Evolutionary conservation across 177 flowering plant genomes (phyloP).

Genomic region (Telopea speciosissima): DNA sequence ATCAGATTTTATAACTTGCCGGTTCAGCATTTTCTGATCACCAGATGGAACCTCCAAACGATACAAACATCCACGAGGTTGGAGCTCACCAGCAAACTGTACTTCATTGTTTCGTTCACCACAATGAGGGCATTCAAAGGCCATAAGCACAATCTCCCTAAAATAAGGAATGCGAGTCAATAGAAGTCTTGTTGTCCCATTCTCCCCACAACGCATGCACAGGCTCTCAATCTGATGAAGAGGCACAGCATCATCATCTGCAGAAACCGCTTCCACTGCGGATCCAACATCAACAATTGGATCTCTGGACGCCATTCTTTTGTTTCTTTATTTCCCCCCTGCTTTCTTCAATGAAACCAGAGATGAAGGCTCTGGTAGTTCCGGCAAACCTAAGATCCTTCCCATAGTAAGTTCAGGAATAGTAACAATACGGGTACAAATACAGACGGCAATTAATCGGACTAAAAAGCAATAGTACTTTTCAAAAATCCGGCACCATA

Average conservation of each 20-base stretch:
- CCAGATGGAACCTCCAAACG: slow-evolving; percentile 46
- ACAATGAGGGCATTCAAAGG: slow-evolving; percentile 94
- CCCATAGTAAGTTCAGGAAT: too few species aligned
- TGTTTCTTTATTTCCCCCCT: neutral
- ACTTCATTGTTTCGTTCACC: slow-evolving; percentile 94
- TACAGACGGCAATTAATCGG: too few species aligned
- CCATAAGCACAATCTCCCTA: slow-evolving; percentile 82
- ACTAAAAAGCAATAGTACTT: too few species aligned
- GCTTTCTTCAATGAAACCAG: too few species aligned
- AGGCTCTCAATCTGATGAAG: slow-evolving; percentile 81
- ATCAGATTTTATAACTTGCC: slow-evolving; percentile 95
- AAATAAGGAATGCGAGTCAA: slow-evolving; percentile 82
- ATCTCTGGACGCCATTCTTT: slow-evolving; percentile 16
- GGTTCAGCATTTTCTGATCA: slow-evolving; percentile 64
- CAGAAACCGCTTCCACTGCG: slow-evolving; percentile 62
- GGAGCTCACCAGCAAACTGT: slow-evolving; percentile 93
- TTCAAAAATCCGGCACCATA: too few species aligned
- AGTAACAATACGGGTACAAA: too few species aligned
- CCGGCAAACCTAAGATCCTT: too few species aligned
- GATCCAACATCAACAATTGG: slow-evolving; percentile 60
- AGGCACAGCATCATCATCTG: slow-evolving; percentile 42
- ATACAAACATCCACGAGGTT: slow-evolving; percentile 69
- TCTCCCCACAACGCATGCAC: slow-evolving; percentile 87
- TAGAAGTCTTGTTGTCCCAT: slow-evolving; percentile 70
- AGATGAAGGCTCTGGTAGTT: too few species aligned